A percentile compares a stretch with the other conserved stretches of the same genome.
These are phyloP conservation scores for Diddensiella transvaalensis DNA, from an alignment of 805 yeast species.

Conservation along the genomic window DNA sequence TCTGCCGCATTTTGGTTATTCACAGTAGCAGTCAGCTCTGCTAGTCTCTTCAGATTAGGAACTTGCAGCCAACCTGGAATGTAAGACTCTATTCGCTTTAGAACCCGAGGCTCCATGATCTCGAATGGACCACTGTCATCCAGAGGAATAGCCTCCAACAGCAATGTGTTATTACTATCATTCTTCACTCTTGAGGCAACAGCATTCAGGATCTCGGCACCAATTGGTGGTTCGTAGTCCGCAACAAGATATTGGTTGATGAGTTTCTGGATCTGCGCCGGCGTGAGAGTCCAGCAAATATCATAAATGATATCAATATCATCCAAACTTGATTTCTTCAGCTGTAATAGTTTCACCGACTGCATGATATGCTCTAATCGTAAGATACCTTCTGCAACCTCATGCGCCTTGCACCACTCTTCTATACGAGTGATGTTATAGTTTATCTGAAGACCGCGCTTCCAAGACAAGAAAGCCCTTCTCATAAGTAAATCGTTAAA, in stretches of 20 bases:
- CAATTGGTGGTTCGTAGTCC: slow-evolving; percentile 90
- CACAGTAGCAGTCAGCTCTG: slow-evolving; percentile 55
- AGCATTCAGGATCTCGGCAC: slow-evolving; percentile 71
- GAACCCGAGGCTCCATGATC: slow-evolving; percentile 52
- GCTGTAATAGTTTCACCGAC: slow-evolving; percentile 87
- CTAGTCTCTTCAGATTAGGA: slow-evolving; percentile 83
- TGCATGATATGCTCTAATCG: slow-evolving; percentile 84
- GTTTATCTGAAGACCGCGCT: slow-evolving; percentile 93
- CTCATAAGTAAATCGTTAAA: slow-evolving; percentile 95
- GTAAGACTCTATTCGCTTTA: slow-evolving; percentile 63
- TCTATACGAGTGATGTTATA: slow-evolving; percentile 94
- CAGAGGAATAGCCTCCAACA: slow-evolving; percentile 39
- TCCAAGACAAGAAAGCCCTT: slow-evolving; percentile 93
- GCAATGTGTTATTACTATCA: slow-evolving; percentile 30
- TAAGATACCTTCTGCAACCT: slow-evolving; percentile 79
- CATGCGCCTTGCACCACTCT: slow-evolving; percentile 97
- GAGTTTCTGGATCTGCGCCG: slow-evolving; percentile 92
- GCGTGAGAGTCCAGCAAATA: slow-evolving; percentile 89
- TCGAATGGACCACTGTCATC: slow-evolving; percentile 41
- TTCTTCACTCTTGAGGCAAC: slow-evolving; percentile 52
- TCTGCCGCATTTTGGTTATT: slow-evolving; percentile 13
- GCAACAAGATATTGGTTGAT: slow-evolving; percentile 86
- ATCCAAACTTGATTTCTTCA: slow-evolving; percentile 81
- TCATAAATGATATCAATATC: slow-evolving; percentile 92
- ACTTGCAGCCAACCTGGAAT: slow-evolving; percentile 92